These are phyloP conservation scores for Lentinula lateritia DNA, from an alignment of 768 basidiomycete species.

Conservation along the genomic window DNA sequence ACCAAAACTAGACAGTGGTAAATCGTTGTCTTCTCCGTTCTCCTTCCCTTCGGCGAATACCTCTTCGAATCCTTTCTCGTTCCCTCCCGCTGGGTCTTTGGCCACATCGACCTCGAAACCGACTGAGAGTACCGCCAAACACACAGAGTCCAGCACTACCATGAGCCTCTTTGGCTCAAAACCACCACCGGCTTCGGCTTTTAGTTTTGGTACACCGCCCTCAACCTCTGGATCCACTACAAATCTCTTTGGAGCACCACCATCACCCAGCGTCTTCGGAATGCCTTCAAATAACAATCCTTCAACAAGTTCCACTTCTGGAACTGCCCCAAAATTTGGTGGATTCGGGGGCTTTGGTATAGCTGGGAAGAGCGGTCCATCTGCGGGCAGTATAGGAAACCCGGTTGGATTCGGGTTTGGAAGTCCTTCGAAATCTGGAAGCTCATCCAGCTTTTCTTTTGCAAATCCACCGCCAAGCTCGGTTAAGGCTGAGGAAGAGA, in stretches of 20 bases:
- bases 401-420: constrained; percentile 62
- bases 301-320: constrained; percentile 6
- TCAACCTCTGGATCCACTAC: constrained; percentile 9
- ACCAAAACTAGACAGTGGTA: constrained; percentile 8
- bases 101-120: neutral
- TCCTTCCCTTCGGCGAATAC: constrained; percentile 14
- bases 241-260: constrained; percentile 4
- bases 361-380: constrained; percentile 18
- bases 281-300: constrained; percentile 6
- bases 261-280: constrained; percentile 6
- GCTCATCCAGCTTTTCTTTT: constrained; percentile 3
- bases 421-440: constrained; percentile 26
- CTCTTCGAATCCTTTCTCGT: constrained; percentile 3
- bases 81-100: constrained; percentile 3
- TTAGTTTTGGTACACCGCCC: constrained; percentile 4
- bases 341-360: constrained; percentile 19
- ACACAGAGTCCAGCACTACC: neutral
- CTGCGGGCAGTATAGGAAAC: constrained; percentile 50
- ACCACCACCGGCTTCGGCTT: constrained; percentile 8
- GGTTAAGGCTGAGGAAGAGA: neutral
- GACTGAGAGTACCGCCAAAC: neutral
- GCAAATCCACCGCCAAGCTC: neutral
- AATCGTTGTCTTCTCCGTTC: constrained; percentile 12
- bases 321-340: constrained; percentile 13
- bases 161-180: constrained; percentile 9